Base-by-base conservation (phyloP, 805 yeast genomes). In the Candida michaelii region DNA sequence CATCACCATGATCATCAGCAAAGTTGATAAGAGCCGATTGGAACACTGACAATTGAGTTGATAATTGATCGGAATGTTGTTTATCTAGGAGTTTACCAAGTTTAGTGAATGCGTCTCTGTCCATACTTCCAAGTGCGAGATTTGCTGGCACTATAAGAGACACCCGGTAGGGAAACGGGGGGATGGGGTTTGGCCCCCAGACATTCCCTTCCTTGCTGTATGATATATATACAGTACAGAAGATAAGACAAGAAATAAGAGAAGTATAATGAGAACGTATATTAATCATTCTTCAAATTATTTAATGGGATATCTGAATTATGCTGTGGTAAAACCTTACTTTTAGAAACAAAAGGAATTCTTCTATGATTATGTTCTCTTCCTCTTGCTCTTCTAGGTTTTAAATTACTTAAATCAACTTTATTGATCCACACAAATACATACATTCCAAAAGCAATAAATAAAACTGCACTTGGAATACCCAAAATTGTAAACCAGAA, bases 21-120 rank as follows among this genome's bases (percentile, higher is more conserved):
- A 88, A 88, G 50, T 79, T 79, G n/a, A 83, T 63, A 27, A 91
- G 66, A 1, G 89, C 88, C 27, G 81, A 75, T 56, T 86, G 95
- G 56, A 90, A 88, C 11, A 85, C 84, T 11, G 77, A 71, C 3
- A 90, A 62, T 58, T 90, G 97, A 1, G 86, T 79, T 2, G 80
- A 60, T 21, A 88, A 69, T 58, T 82, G 82, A 14, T 71, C 73
- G 2, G 81, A 70, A 50, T 85, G 90, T 30, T 70, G 62, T 35
- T 76, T 71, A 10, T 73, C 59, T 10, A 84, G 58, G 2, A 63
- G 55, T 42, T 71, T 63, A 1, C 89, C 85, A 25, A 83, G 61
- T 40, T 66, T 69, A 16, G 69, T 68, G 54, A 68, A 83, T 23
- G 62, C 63, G 38, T 60, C 63, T 43, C 64, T 46, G 30, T 49